Evolutionary conservation across 2,329 filamentous ascomycete species (phyloP).

Genomic region (Ilyonectria sp.): DNA sequence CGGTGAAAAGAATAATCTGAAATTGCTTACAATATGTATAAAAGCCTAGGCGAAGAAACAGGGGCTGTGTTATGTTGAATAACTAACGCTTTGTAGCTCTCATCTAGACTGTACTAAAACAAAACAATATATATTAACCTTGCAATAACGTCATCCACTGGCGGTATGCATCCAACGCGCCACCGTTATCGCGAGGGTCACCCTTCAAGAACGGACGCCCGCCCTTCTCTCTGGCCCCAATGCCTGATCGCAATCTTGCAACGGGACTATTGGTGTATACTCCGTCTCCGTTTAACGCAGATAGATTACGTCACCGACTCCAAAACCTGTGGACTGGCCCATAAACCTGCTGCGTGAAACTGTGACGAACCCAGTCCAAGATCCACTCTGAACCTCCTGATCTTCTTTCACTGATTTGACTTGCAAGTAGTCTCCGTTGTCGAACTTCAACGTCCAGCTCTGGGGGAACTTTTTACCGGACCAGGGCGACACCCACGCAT

Average conservation of each 20-base stretch:
- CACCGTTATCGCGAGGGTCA: too few relatives aligned
- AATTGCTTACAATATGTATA: neutral
- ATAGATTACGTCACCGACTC: neutral
- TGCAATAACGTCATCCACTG: neutral
- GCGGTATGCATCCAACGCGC: neutral
- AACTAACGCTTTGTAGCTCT: neutral
- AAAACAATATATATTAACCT: neutral
- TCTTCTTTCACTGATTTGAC: constrained; percentile 6
- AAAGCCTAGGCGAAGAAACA: too few relatives aligned
- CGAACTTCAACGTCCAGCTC: constrained; percentile 21
- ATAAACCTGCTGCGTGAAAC: constrained; percentile 7
- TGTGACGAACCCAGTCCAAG: constrained; percentile 17
- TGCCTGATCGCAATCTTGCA: neutral
- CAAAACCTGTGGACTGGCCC: constrained; percentile 15
- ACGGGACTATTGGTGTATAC: neutral
- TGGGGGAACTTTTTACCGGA: constrained; percentile 7
- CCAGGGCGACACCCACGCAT: constrained; percentile 7
- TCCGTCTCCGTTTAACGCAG: neutral
- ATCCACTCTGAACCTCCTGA: constrained; percentile 1
- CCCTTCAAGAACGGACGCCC: too few relatives aligned
- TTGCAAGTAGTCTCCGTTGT: constrained; percentile 14
- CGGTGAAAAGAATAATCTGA: neutral
- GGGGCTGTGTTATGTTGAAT: too few relatives aligned
- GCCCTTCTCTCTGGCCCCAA: too few relatives aligned
- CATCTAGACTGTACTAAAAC: neutral